These are phyloP conservation scores for Melampsora larici-populina DNA, from an alignment of 1,284 basidiomycete species.

Conservation along the genomic window DNA sequence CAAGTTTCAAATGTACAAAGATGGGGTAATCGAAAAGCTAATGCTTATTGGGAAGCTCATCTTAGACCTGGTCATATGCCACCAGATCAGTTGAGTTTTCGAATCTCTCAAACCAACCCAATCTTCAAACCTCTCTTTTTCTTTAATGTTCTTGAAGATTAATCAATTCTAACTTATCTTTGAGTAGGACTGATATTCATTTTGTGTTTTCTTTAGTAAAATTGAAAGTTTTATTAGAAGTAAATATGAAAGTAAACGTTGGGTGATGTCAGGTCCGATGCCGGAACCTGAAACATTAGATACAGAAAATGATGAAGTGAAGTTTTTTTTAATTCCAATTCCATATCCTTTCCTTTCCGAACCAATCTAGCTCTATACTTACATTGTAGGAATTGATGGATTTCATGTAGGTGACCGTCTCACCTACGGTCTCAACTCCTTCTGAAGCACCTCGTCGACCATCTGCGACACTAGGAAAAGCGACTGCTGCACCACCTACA, in stretches of 20 bases:
- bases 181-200: too few relatives aligned
- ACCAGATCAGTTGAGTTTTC: slow-evolving; percentile 77
- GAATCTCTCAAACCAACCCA: not conserved
- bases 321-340: not conserved
- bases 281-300: slow-evolving; percentile 85
- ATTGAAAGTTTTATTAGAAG: slow-evolving; percentile 97
- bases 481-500: slow-evolving; percentile 51
- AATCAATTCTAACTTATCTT: too few relatives aligned
- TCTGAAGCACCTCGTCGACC: slow-evolving; percentile 2
- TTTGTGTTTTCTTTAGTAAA: slow-evolving; percentile 64
- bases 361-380: not conserved
- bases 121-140: not conserved
- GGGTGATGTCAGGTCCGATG: slow-evolving; percentile 83
- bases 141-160: not conserved
- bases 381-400: not conserved
- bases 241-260: slow-evolving; percentile 88
- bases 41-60: slow-evolving; percentile 96
- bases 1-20: slow-evolving; percentile 92
- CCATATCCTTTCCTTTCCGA: not conserved
- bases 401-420: not conserved
- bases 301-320: slow-evolving; percentile 51
- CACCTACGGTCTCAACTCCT: slow-evolving; percentile 3
- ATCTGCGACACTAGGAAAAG: slow-evolving; percentile 13
- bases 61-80: slow-evolving; percentile 87
- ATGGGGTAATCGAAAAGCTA: slow-evolving; percentile 91